Evolutionary conservation across 352 stramenopile species (phyloP).

Genomic region (Blastocystis sp.): DNA sequence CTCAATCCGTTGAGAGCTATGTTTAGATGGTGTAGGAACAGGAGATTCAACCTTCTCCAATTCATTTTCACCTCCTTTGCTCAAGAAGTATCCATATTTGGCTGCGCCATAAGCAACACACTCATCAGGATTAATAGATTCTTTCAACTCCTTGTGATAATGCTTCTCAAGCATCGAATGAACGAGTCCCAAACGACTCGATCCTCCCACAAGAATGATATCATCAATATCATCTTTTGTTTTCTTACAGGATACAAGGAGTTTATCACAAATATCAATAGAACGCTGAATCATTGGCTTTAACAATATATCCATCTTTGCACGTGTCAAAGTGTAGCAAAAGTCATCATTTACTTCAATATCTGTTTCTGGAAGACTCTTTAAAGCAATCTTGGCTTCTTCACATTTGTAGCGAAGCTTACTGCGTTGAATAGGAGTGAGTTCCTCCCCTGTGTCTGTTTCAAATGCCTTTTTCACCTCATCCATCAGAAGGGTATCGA

Average conservation of each 20-base stretch:
- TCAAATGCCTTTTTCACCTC: not conserved
- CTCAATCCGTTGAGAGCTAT: not conserved
- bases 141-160: not conserved
- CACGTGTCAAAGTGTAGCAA: not conserved
- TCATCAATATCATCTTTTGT: constrained; percentile 42
- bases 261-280: not conserved
- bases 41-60: too few relatives aligned
- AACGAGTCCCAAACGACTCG: constrained; percentile 26
- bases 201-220: constrained; percentile 67
- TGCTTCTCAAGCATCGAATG: constrained; percentile 23
- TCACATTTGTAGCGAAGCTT: constrained; percentile 42
- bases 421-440: not conserved
- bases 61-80: not conserved
- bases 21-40: not conserved
- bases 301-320: not conserved
- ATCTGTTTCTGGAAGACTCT: not conserved
- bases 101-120: constrained; percentile 66
- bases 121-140: constrained; percentile 66
- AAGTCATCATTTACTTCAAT: not conserved
- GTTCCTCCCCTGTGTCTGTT: not conserved
- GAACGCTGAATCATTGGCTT: not conserved
- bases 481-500: constrained; percentile 4
- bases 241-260: constrained; percentile 70
- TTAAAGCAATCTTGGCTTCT: constrained; percentile 34
- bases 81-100: constrained; percentile 38